A percentile compares a stretch with the other conserved stretches of the same genome.
Conservation (phyloP, 306 rosid species). For the Vicia villosa region DNA sequence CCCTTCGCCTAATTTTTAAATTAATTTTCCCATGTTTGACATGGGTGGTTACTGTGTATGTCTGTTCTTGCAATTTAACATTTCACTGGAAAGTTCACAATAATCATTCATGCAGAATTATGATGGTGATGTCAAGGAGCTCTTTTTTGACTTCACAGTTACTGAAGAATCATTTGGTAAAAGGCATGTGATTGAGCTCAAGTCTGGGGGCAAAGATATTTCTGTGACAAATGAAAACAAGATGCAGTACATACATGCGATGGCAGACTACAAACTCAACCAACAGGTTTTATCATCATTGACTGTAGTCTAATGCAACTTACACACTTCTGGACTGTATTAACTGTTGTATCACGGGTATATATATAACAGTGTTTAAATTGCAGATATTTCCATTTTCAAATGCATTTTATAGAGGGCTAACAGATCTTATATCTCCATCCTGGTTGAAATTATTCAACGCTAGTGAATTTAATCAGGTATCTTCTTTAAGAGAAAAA, state of each 20-base stretch:
- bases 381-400: conserved; percentile 88
- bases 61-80: conserved; percentile 31
- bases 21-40: conserved; percentile 1
- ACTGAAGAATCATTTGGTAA: conserved; percentile 94
- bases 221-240: conserved; percentile 83
- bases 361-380: conserved; percentile 37
- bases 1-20: conserved; percentile 15
- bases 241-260: conserved; percentile 96
- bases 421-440: conserved; percentile 89
- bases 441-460: conserved; percentile 96
- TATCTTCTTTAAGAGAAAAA: conserved; percentile 41
- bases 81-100: conserved; percentile 23
- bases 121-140: conserved; percentile 82
- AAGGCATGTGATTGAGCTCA: conserved; percentile 76
- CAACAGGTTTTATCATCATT: conserved; percentile 67
- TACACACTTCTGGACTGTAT: conserved; percentile 18
- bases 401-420: conserved; percentile 87
- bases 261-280: conserved; percentile 96
- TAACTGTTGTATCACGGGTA: conserved; percentile 26
- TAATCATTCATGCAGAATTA: conserved; percentile 67
- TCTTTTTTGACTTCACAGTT: conserved; percentile 89
- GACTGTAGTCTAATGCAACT: conserved; percentile 33
- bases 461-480: conserved; percentile 98
- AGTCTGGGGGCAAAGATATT: conserved; percentile 86
- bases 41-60: conserved; percentile 22